Evolutionary conservation across 257 asterid genomes (phyloP).

Genomic region (Misopates orontium): DNA sequence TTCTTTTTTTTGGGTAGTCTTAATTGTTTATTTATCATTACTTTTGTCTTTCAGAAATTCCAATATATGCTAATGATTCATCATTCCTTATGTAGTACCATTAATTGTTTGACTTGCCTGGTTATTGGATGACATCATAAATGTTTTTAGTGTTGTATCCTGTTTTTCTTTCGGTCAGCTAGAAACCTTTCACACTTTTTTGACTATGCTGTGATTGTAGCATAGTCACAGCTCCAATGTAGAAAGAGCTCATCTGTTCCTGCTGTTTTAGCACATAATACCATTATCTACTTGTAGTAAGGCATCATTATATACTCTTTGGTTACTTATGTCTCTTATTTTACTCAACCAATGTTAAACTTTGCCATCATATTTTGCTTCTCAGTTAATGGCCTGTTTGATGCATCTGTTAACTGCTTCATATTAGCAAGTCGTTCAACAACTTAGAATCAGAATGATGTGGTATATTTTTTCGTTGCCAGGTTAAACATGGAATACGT

Average conservation of each 20-base stretch:
- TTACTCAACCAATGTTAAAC: neutral
- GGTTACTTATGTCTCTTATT: neutral
- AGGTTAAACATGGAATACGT: slow-evolving; percentile 14
- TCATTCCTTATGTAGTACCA: too few species aligned
- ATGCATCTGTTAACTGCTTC: too few species aligned
- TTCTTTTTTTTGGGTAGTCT: too few species aligned
- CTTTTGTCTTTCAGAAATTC: too few species aligned
- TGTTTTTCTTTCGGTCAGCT: neutral
- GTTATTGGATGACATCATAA: neutral
- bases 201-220: neutral
- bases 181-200: neutral
- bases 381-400: too few species aligned
- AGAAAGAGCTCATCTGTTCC: neutral
- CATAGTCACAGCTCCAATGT: neutral
- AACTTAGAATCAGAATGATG: neutral
- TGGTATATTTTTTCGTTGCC: neutral
- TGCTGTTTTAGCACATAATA: neutral
- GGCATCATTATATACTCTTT: neutral
- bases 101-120: slow-evolving; percentile 13
- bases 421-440: neutral
- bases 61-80: too few species aligned
- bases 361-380: too few species aligned
- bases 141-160: neutral
- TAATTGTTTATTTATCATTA: too few species aligned
- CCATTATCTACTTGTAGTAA: neutral